phyloP scores from a whole-genome alignment of 805 yeast genomes.

The Candida broadrunensis region DNA sequence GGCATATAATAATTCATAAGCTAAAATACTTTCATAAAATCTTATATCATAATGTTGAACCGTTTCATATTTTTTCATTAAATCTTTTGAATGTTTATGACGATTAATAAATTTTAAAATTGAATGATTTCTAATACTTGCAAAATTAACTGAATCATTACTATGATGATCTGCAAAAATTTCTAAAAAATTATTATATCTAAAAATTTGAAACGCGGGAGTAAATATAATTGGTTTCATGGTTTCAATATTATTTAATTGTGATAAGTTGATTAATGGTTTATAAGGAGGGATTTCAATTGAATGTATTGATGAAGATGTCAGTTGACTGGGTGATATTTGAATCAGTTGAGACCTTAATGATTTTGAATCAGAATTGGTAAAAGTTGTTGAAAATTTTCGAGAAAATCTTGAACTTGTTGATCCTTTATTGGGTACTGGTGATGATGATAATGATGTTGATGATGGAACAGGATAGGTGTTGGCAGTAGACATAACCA shows the following conservation, averaged over 20 bases:
- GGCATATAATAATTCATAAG: constrained; percentile 24
- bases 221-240: constrained; percentile 18
- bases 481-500: background rate
- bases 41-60: constrained; percentile 15
- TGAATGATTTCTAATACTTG: constrained; percentile 29
- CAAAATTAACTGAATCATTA: constrained; percentile 38
- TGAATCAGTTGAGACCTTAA: background rate
- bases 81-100: constrained; percentile 13
- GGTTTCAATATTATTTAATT: constrained; percentile 22
- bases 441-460: background rate
- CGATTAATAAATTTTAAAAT: constrained; percentile 24
- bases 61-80: constrained; percentile 5
- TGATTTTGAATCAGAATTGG: constrained; percentile 2
- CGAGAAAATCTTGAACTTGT: background rate
- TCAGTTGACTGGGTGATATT: constrained; percentile 2
- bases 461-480: background rate
- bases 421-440: constrained; percentile 1
- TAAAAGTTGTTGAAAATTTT: constrained; percentile 10
- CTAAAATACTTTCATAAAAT: constrained; percentile 27
- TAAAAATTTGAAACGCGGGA: constrained; percentile 26
- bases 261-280: constrained; percentile 18
- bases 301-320: background rate
- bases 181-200: constrained; percentile 31
- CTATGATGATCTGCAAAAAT: constrained; percentile 26
- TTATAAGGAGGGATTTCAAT: constrained; percentile 12